These are phyloP conservation scores for Paracoccidioides lutzii DNA, from an alignment of 2,329 filamentous ascomycete genomes.

Conservation along the genomic window DNA sequence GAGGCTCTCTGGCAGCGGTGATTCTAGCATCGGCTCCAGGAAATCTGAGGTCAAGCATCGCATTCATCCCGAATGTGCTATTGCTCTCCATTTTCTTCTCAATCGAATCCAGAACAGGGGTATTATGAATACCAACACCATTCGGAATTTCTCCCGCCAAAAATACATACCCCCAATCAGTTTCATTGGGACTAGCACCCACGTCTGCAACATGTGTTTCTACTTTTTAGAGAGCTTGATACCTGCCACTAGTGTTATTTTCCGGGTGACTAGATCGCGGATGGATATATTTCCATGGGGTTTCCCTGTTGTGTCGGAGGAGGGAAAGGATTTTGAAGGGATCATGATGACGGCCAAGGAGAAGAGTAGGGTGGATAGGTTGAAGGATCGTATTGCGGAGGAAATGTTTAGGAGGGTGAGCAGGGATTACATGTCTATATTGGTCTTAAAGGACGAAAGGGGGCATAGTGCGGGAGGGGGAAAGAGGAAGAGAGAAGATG, in stretches of 20 bases:
- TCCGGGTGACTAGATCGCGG: not conserved
- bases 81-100: not conserved
- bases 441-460: no score
- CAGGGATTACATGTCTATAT: not conserved
- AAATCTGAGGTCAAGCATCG: not conserved
- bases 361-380: not conserved
- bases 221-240: not conserved
- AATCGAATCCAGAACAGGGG: not conserved
- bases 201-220: not conserved
- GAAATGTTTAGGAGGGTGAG: not conserved
- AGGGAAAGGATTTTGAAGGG: not conserved
- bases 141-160: not conserved
- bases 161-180: not conserved
- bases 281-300: not conserved
- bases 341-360: not conserved
- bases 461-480: not conserved
- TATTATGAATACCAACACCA: not conserved
- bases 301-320: not conserved
- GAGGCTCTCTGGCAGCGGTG: not conserved
- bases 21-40: not conserved
- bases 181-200: not conserved
- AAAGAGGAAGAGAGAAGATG: not conserved
- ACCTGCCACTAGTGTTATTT: not conserved
- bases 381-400: not conserved
- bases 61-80: not conserved